phyloP scores from a whole-genome alignment of 208 protist species.

The Trypanosoma vivax region DNA sequence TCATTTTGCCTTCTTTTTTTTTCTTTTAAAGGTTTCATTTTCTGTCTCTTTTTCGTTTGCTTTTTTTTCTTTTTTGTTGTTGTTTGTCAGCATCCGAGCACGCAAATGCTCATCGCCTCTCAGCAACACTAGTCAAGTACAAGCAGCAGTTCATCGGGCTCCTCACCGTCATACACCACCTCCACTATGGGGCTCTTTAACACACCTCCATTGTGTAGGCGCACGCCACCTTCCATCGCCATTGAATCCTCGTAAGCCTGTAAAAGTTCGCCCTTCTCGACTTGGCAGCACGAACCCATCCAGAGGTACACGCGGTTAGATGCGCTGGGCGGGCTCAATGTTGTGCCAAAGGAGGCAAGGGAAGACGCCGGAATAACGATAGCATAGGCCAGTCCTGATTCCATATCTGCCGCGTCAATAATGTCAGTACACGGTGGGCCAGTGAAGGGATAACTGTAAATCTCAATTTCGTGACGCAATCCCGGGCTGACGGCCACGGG shows the following conservation, averaged over 20 bases:
- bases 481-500: too few relatives aligned
- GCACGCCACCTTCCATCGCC: conserved; percentile 17
- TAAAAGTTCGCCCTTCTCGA: conserved; percentile 22
- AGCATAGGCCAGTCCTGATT: conserved; percentile 39
- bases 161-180: conserved; percentile 50
- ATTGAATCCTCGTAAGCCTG: conserved; percentile 8
- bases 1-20: conserved; percentile 3
- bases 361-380: conserved; percentile 30
- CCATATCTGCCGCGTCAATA: conserved; percentile 48
- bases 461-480: neutral
- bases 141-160: conserved; percentile 67
- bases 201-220: conserved; percentile 4
- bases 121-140: conserved; percentile 22
- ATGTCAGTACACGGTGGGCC: conserved; percentile 18
- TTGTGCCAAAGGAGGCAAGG: neutral
- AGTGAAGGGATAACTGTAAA: conserved; percentile 42
- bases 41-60: neutral
- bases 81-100: conserved; percentile 8
- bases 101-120: conserved; percentile 4
- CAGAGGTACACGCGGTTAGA: conserved; percentile 39
- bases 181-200: conserved; percentile 27
- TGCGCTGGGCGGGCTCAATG: neutral
- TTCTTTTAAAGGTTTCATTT: neutral
- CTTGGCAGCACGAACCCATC: conserved; percentile 27
- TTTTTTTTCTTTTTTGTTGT: neutral